Percentiles rank a stretch among this genome's conserved stretches.
phyloP scores from a whole-genome alignment of 192 early-diverging fungal genomes.

The Coemansia sp. region DNA sequence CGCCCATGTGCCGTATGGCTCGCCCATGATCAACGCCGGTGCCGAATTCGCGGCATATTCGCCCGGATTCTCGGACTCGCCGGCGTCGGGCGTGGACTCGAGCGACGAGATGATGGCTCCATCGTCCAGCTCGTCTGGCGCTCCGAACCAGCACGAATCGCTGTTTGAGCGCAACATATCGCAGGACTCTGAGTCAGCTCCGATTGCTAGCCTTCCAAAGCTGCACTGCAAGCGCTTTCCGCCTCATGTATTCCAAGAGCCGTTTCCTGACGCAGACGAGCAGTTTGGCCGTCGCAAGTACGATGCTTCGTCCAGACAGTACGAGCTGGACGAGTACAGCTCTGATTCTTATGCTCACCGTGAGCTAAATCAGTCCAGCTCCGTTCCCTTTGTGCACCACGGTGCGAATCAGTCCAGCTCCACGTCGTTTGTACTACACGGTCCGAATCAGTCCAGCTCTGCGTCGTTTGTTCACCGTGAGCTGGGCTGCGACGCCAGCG shows the following conservation, averaged over 20 bases:
- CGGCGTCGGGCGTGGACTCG: not conserved
- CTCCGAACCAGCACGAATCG: conserved; percentile 17
- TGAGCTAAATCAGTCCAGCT: no score
- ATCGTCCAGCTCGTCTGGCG: conserved; percentile 28
- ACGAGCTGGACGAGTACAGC: no score
- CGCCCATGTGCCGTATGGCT: not conserved
- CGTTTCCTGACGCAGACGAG: conserved; percentile 13
- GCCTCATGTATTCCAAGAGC: conserved; percentile 6
- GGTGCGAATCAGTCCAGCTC: not conserved
- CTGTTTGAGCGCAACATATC: conserved; percentile 30
- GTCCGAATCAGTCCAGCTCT: not conserved
- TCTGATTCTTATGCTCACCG: no score
- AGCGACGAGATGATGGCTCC: conserved; percentile 3
- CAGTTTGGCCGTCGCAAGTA: not conserved
- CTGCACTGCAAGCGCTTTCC: conserved; percentile 1
- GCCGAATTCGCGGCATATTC: conserved; percentile 34
- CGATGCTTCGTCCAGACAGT: not conserved
- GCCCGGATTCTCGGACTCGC: conserved; percentile 33
- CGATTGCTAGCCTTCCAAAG: conserved; percentile 31
- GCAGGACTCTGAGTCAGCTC: conserved; percentile 29
- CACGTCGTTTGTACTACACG: not conserved
- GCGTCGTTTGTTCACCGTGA: not conserved
- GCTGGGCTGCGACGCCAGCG: conserved; percentile 12
- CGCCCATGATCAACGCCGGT: not conserved
- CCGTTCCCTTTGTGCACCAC: no score